phyloP scores from a whole-genome alignment of 768 basidiomycete genomes.

The Lanmaoa rubissima region DNA sequence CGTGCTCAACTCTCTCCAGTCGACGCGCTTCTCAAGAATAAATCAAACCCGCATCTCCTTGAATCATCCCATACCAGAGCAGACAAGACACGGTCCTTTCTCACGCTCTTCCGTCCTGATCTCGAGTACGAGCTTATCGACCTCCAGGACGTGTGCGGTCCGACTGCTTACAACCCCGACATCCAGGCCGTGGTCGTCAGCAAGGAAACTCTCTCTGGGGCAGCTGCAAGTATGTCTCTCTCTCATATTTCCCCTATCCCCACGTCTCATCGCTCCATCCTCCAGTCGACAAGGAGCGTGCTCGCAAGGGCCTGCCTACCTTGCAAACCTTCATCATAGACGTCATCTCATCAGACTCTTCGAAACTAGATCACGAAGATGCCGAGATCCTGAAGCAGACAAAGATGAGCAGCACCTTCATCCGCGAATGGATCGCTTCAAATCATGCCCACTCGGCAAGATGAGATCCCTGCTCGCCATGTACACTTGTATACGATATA shows the following conservation, averaged over 20 bases:
- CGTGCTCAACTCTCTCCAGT: constrained; percentile 41
- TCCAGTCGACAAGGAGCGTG: constrained; percentile 63
- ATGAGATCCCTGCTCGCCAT: constrained; percentile 4
- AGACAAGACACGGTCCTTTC: constrained; percentile 60
- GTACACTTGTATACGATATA: not conserved
- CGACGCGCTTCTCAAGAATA: constrained; percentile 67
- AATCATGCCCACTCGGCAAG: constrained; percentile 1
- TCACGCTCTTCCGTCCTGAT: constrained; percentile 65
- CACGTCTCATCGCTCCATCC: not conserved
- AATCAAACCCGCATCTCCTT: constrained; percentile 65
- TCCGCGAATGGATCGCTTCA: constrained; percentile 81
- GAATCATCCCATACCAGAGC: constrained; percentile 60
- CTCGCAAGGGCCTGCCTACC: constrained; percentile 51
- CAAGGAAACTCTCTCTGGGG: constrained; percentile 81
- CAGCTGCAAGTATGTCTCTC: constrained; percentile 52
- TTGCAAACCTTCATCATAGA: constrained; percentile 79
- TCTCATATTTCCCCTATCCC: constrained; percentile 6
- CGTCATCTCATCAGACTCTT: constrained; percentile 73
- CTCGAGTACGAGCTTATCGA: constrained; percentile 68
- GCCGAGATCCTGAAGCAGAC: constrained; percentile 65
- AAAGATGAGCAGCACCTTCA: constrained; percentile 95
- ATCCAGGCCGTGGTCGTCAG: constrained; percentile 93
- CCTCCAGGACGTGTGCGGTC: constrained; percentile 86
- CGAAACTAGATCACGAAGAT: constrained; percentile 63
- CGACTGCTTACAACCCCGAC: constrained; percentile 82